Percentiles rank a stretch among this genome's conserved stretches.
phyloP scores from a whole-genome alignment of 2,329 filamentous ascomycete species.

The Xylaria sp. region DNA sequence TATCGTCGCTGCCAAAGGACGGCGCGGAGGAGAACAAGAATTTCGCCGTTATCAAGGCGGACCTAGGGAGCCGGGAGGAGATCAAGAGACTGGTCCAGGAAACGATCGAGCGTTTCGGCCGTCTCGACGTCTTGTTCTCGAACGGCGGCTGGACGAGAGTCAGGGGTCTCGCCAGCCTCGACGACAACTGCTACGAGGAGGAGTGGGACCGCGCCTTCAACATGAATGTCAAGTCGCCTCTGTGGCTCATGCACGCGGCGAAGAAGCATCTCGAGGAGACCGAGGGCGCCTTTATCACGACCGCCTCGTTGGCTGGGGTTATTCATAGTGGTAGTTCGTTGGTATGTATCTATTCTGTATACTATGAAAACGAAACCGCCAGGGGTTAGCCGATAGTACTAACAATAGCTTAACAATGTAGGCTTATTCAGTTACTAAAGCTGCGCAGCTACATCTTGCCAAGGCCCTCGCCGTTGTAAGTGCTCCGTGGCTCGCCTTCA shows the following conservation, averaged over 20 bases:
- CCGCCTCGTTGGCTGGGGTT: constrained; percentile 72
- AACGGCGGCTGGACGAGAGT: constrained; percentile 72
- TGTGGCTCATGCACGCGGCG: constrained; percentile 69
- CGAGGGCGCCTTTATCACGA: constrained; percentile 71
- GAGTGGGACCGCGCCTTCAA: constrained; percentile 70
- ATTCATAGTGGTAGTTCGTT: constrained; percentile 71
- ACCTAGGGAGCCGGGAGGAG: constrained; percentile 70
- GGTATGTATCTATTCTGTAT: constrained; percentile 48
- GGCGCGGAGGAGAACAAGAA: constrained; percentile 32
- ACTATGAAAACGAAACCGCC: not conserved
- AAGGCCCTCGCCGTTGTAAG: constrained; percentile 61
- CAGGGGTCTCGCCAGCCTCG: constrained; percentile 58
- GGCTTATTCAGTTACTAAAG: constrained; percentile 83
- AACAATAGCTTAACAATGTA: constrained; percentile 39
- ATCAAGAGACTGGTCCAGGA: constrained; percentile 69
- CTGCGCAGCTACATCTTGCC: constrained; percentile 72
- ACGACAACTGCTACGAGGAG: constrained; percentile 65
- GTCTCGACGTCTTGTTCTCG: constrained; percentile 80
- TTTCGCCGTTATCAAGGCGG: constrained; percentile 70
- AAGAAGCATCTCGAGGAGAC: constrained; percentile 64
- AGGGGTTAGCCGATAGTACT: constrained; percentile 8
- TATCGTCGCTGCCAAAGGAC: constrained; percentile 51
- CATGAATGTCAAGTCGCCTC: constrained; percentile 71
- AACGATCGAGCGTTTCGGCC: constrained; percentile 69
- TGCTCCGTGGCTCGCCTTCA: not conserved